Base-by-base conservation (phyloP, 164 flowering plant genomes). In the Santalum album region DNA sequence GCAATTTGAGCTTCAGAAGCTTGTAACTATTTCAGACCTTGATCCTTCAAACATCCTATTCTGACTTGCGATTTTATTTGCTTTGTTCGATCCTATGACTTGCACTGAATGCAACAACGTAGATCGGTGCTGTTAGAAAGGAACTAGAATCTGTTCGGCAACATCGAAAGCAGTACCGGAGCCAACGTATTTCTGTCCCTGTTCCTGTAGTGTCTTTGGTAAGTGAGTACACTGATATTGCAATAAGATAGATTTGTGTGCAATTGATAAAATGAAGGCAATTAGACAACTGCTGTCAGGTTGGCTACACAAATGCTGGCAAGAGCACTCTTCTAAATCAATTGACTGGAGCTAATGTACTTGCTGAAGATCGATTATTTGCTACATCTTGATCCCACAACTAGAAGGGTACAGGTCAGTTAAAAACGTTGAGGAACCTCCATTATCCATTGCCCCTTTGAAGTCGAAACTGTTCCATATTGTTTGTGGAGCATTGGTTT, bases 381-480 rank as follows among this genome's bases (percentile, higher is more conserved):
- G 98, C 98, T 5, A 91, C 98, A 24, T n/a, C 88, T 91, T 61
- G 98, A 91, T 75, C 98, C 98, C 52, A 91, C 98, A 47, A 91
- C 98, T 34, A 84, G 96, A 80, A 79, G 98, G 69, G 98, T 91
- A 25, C 90, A 86, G 98, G 98, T 82, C 36, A 69, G 79, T 59
- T 20, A 54, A 51, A 17, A 34, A 22, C 49, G 17, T 12, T 44
- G 2, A 17, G 42, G 14, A 38, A 38, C 3, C 42, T 38, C 42
- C 42, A 9, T 38, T 11, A 32, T 32, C 10, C 36, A 32, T n/a
- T n/a, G n/a, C n/a, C n/a, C n/a, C n/a, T n/a, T n/a, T n/a, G n/a
- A n/a, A n/a, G n/a, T n/a, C n/a, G n/a, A n/a, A n/a, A n/a, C n/a
- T n/a, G n/a, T n/a, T n/a, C n/a, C 34, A 29, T 29, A 29, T 29